These are phyloP conservation scores for Ophiostoma populinum DNA, from an alignment of 2,329 filamentous ascomycete genomes.

Conservation along the genomic window DNA sequence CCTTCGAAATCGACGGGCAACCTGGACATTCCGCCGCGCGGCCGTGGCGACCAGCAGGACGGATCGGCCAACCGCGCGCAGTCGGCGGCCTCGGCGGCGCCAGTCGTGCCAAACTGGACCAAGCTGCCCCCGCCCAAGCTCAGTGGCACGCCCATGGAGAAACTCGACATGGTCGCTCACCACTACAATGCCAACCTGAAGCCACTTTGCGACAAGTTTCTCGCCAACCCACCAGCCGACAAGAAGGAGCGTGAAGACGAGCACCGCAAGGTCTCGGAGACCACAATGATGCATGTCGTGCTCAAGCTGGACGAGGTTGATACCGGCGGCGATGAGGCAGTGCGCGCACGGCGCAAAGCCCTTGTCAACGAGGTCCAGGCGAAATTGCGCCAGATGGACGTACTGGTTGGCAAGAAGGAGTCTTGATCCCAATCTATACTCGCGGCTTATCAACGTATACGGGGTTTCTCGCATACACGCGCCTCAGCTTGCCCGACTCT, in stretches of 20 bases:
- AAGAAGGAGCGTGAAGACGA: constrained; percentile 53
- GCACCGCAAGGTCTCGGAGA: constrained; percentile 59
- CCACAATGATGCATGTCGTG: constrained; percentile 56
- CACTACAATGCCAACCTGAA: constrained; percentile 48
- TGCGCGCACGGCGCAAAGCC: constrained; percentile 49
- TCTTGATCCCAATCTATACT: too few species aligned
- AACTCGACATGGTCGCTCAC: constrained; percentile 46
- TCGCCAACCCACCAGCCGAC: constrained; percentile 44
- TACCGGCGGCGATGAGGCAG: constrained; percentile 48
- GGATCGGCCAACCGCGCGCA: constrained; percentile 20
- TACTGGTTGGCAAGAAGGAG: constrained; percentile 11
- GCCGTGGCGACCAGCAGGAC: constrained; percentile 17
- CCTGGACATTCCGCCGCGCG: constrained; percentile 17
- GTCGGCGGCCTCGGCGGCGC: constrained; percentile 15
- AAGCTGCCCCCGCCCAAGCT: constrained; percentile 16
- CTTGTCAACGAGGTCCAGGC: constrained; percentile 56
- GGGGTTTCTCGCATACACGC: too few species aligned
- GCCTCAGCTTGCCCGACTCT: too few species aligned
- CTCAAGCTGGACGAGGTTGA: constrained; percentile 65
- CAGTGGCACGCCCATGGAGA: constrained; percentile 32
- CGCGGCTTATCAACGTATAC: too few species aligned
- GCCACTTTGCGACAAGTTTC: constrained; percentile 48
- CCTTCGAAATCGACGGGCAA: constrained; percentile 17
- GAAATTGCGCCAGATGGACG: constrained; percentile 48
- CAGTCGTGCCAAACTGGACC: constrained; percentile 8